Evolutionary conservation across 495 filamentous ascomycete species (phyloP).

Genomic region (Trichoderma orchidacearum): DNA sequence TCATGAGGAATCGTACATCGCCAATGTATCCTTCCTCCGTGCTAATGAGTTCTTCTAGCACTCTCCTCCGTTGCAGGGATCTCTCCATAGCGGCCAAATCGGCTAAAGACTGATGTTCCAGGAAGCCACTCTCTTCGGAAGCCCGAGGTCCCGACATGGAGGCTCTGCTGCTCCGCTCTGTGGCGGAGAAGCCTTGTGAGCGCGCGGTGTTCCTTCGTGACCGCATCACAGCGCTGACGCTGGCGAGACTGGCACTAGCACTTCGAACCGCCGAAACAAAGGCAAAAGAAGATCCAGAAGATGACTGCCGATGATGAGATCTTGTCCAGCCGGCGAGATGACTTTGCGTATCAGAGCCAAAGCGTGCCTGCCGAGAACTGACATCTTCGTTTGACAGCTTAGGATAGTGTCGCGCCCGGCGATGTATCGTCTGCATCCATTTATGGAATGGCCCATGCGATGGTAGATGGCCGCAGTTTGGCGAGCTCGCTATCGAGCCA

Average conservation of each 20-base stretch:
- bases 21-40: slow-evolving; percentile 84
- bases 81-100: slow-evolving; percentile 62
- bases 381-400: slow-evolving; percentile 9
- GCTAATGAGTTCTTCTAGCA: slow-evolving; percentile 69
- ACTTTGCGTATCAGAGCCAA: slow-evolving; percentile 16
- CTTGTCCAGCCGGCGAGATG: slow-evolving; percentile 27
- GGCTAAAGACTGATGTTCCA: slow-evolving; percentile 34
- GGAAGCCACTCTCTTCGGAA: slow-evolving; percentile 54
- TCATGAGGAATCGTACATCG: slow-evolving; percentile 72
- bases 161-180: slow-evolving; percentile 47
- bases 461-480: neutral
- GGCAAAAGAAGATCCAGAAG: slow-evolving; percentile 55
- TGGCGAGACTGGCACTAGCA: slow-evolving; percentile 57
- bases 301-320: slow-evolving; percentile 42
- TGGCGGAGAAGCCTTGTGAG: slow-evolving; percentile 40
- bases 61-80: slow-evolving; percentile 57
- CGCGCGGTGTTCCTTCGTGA: slow-evolving; percentile 39
- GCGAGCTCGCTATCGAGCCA: neutral
- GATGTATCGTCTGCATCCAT: slow-evolving; percentile 45
- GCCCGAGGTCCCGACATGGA: slow-evolving; percentile 43
- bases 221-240: slow-evolving; percentile 47
- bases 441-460: slow-evolving; percentile 31
- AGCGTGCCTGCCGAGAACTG: neutral
- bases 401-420: slow-evolving; percentile 26
- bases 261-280: slow-evolving; percentile 68